Evolutionary conservation across 164 flowering plant genomes (phyloP).

Genomic region (Vitis vinifera): ASM3070453v1 NC_081814.1:12874501-12875000

Average conservation of each 20-base stretch:
- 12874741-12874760: constrained; percentile 65
- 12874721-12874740: constrained; percentile 85
- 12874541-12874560: constrained; percentile 58
- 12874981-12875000: no score
- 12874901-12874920: constrained; percentile 48
- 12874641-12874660: constrained; percentile 78
- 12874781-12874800: no score
- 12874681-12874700: constrained; percentile 46
- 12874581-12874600: constrained; percentile 50
- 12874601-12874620: constrained; percentile 58
- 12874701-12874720: constrained; percentile 70
- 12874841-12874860: constrained; percentile 4
- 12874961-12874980: constrained; percentile 16
- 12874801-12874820: no score
- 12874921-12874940: constrained; percentile 34
- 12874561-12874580: constrained; percentile 67
- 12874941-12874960: constrained; percentile 37
- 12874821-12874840: not conserved
- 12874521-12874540: constrained; percentile 82
- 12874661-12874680: constrained; percentile 65
- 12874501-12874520: constrained; percentile 76
- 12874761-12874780: no score
- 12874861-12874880: constrained; percentile 35
- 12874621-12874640: constrained; percentile 77
- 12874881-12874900: constrained; percentile 64